Base-by-base conservation (phyloP, 495 filamentous ascomycete species). In the Aspergillus panamensis region DNA sequence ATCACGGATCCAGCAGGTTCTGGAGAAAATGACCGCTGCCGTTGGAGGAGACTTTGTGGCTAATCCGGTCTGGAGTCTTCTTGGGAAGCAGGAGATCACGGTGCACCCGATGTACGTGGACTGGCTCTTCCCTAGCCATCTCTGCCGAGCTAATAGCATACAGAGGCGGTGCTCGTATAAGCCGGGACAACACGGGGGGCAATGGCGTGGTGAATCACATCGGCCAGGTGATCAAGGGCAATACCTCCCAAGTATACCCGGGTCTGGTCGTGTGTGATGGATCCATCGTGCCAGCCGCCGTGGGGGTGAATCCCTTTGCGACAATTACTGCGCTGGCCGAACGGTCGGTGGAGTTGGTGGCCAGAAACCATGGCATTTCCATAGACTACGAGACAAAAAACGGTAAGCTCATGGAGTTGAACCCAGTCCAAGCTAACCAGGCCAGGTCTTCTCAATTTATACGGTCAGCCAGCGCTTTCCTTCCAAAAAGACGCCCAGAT, bases 101-200 rank as follows among this genome's bases (percentile, higher is more conserved):
- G 48, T 51, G 6, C 48, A 51, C 12, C 48, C 48, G 9, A 51
- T 51, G 48, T 51, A 37, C 3, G 30, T 33, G 12, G 13, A 8
- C 6, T n/a, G n/a, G n/a, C n/a, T n/a, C n/a, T n/a, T n/a, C n/a
- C n/a, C n/a, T n/a, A n/a, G n/a, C n/a, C n/a, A n/a, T n/a, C n/a
- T n/a, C n/a, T n/a, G n/a, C n/a, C n/a, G n/a, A n/a, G n/a, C 48
- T 51, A 51, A 51, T 12, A 37, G 12, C 5, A 8, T 17, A 51
- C 30, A 51, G 48, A 33, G 48, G 48, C 7, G 48, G 48, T 8
- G 48, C 48, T 51, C 48, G 48, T n/a, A 51, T 51, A 12, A 51
- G 48, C 48, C 35, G 33, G 8, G 48, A 51, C 31, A 51, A 51
- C 14, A 33, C 29, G 19, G 48, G 48, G 1, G 35, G 35, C 16